Conservation (phyloP, 2,329 filamentous ascomycete species). For the Cladosporium sp. region DNA sequence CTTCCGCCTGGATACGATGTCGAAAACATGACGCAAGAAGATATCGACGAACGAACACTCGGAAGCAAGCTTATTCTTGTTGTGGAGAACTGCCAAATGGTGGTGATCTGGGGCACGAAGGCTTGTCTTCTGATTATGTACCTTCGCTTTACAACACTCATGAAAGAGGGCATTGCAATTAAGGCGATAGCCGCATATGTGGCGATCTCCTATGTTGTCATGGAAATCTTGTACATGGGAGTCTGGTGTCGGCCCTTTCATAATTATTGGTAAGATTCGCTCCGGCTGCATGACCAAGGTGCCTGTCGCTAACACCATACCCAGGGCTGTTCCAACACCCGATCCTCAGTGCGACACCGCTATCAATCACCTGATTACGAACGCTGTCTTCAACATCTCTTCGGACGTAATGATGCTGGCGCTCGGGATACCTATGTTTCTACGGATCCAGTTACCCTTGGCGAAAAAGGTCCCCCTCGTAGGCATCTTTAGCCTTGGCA, state of each 20-base stretch:
- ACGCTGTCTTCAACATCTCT: slow-evolving; percentile 40
- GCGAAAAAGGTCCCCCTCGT: slow-evolving; percentile 51
- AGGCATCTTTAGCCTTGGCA: slow-evolving; percentile 53
- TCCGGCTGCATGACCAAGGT: not conserved
- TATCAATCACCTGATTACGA: slow-evolving; percentile 34
- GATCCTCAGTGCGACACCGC: slow-evolving; percentile 38
- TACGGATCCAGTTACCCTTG: slow-evolving; percentile 38
- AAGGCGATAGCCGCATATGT: slow-evolving; percentile 32
- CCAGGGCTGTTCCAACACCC: slow-evolving; percentile 23
- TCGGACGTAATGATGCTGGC: slow-evolving; percentile 42
- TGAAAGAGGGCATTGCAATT: slow-evolving; percentile 33
- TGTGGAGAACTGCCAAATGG: slow-evolving; percentile 35
- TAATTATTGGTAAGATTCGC: slow-evolving; percentile 32
- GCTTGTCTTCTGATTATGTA: slow-evolving; percentile 36
- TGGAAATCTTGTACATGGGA: slow-evolving; percentile 37
- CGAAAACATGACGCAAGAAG: slow-evolving; percentile 29
- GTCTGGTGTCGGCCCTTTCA: slow-evolving; percentile 37
- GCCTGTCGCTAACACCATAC: not conserved
- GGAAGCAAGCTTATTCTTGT: slow-evolving; percentile 37
- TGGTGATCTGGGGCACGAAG: slow-evolving; percentile 35
- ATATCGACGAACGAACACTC: slow-evolving; percentile 24
- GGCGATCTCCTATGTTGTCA: slow-evolving; percentile 31
- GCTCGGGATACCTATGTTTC: slow-evolving; percentile 42
- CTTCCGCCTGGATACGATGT: slow-evolving; percentile 43
- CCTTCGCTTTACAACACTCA: slow-evolving; percentile 32